Evolutionary conservation across 441 rosid genomes (phyloP).

Genomic region (Viola pubescens): DNA sequence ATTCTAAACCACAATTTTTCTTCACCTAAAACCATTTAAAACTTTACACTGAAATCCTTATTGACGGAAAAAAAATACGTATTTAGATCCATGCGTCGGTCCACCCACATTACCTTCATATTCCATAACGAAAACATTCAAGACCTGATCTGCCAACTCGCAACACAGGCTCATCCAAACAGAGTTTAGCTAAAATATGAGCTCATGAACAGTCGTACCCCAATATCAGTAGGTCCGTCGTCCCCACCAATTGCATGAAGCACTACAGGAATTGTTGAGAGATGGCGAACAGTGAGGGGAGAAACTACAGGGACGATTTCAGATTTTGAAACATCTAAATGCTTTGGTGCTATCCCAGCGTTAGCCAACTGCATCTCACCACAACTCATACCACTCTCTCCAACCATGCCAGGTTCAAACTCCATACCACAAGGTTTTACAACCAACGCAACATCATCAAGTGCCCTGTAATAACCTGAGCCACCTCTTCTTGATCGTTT

Average conservation of each 20-base stretch:
- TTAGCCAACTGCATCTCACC: background rate
- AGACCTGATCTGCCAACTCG: constrained; percentile 3
- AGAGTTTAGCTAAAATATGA: constrained; percentile 46
- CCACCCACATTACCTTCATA: background rate
- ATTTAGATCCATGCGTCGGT: constrained; percentile 16
- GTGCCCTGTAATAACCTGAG: constrained; percentile 33
- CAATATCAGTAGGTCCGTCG: constrained; percentile 71
- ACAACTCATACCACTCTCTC: constrained; percentile 13
- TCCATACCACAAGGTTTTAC: constrained; percentile 44
- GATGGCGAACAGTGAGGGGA: constrained; percentile 53
- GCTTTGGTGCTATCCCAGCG: constrained; percentile 10
- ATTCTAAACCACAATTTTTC: constrained; percentile 14
- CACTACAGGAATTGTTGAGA: constrained; percentile 75
- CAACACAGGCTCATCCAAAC: constrained; percentile 1
- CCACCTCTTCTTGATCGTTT: constrained; percentile 45
- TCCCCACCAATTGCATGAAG: constrained; percentile 79
- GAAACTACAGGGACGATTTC: constrained; percentile 49
- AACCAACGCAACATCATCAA: constrained; percentile 51
- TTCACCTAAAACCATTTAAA: constrained; percentile 18
- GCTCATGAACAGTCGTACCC: constrained; percentile 61
- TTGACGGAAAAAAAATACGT: constrained; percentile 22
- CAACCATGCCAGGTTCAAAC: constrained; percentile 16
- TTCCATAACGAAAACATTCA: background rate
- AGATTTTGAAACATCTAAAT: constrained; percentile 13
- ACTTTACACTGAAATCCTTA: constrained; percentile 39